Percentiles rank a stretch among this genome's conserved stretches.
Conservation (phyloP, 2,329 filamentous ascomycete genomes). For the Ophiostoma quercus region DNA sequence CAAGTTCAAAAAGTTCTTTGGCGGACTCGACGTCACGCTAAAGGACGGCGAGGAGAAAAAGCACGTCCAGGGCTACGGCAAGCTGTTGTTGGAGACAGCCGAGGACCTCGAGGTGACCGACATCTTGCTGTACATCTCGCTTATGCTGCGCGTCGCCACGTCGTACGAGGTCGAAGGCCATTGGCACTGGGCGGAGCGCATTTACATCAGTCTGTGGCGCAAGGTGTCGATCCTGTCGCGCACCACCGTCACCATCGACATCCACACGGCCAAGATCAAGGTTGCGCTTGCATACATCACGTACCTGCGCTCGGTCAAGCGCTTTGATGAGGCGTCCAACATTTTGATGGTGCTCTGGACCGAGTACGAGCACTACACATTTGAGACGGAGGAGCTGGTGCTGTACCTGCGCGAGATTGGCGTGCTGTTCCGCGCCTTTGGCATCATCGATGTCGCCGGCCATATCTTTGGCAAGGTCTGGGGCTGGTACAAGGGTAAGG, state of each 20-base stretch:
- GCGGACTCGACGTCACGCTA: slow-evolving; percentile 35
- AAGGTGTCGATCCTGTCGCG: slow-evolving; percentile 35
- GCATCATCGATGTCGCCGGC: slow-evolving; percentile 35
- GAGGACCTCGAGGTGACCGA: slow-evolving; percentile 36
- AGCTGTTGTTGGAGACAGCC: slow-evolving; percentile 36
- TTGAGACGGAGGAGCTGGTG: slow-evolving; percentile 35
- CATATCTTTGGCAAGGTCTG: slow-evolving; percentile 38
- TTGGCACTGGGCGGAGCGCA: slow-evolving; percentile 36
- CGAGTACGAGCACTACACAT: slow-evolving; percentile 37
- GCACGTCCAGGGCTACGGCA: slow-evolving; percentile 33
- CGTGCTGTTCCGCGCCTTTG: slow-evolving; percentile 33
- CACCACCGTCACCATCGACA: slow-evolving; percentile 32
- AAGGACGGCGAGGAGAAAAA: slow-evolving; percentile 27
- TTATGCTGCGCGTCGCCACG: slow-evolving; percentile 36
- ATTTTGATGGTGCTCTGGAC: slow-evolving; percentile 40
- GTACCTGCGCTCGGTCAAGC: slow-evolving; percentile 34
- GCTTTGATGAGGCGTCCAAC: slow-evolving; percentile 36
- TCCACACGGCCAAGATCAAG: slow-evolving; percentile 37
- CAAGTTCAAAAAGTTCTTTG: slow-evolving; percentile 33
- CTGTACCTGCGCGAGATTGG: slow-evolving; percentile 37
- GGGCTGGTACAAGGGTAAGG: slow-evolving; percentile 37
- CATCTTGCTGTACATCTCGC: slow-evolving; percentile 33
- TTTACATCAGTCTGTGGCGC: slow-evolving; percentile 40
- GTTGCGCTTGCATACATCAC: slow-evolving; percentile 38
- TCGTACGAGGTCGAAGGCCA: slow-evolving; percentile 35